Evolutionary conservation across 2,329 filamentous ascomycete species (phyloP), one percentile per base, ranked within the genome.

Genomic region (Xylariaceae sp.): DNA sequence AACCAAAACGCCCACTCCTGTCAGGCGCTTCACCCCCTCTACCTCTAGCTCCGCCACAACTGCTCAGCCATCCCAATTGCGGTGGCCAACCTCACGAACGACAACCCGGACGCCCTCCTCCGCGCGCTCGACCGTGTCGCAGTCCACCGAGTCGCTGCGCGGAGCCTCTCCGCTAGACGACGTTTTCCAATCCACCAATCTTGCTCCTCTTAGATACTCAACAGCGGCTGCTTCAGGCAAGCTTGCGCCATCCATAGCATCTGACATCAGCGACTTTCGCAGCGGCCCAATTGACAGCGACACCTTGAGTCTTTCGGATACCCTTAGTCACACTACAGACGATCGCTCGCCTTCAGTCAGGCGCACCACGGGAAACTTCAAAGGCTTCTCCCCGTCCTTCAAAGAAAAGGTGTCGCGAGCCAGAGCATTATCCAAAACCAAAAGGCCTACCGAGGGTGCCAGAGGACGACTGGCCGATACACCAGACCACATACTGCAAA

Each of bases 1-100:
- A 42, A 66, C 58, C 32, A 66, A 60, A 51, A 63, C 63, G 2
- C 63, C 63, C 11, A 63, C 60, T 35, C 48, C 60, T n/a, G 55
- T 53, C 11, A 64, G 52, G 43, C 61, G 53, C 18, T 52, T 31
- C 33, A 4, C 12, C 10, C 33, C 12, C 12, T 36, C 33, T 9
- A 36, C 33, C 3, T 36, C 33, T 10, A 36, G 12, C 33, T 36
- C 53, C 27, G 51, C 41, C 15, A 53, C 55, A 35, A 47, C 57
- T n/a, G 44, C 60, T 10, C 52, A 55, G 19, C 39, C 42, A 9
- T 5, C 46, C n/a, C 44, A 42, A 45, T 38, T 40, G 32, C 33
- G 45, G 1, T 41, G 40, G 32, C 42, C 22, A 27, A 7, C 39
- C 6, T 30, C 44, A 18, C 42, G 33, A 18, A 30, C 38, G 6